Evolutionary conservation across 352 stramenopile genomes (phyloP), one percentile per base, ranked within the genome.

Genomic region (Pythium scleroteichum): DNA sequence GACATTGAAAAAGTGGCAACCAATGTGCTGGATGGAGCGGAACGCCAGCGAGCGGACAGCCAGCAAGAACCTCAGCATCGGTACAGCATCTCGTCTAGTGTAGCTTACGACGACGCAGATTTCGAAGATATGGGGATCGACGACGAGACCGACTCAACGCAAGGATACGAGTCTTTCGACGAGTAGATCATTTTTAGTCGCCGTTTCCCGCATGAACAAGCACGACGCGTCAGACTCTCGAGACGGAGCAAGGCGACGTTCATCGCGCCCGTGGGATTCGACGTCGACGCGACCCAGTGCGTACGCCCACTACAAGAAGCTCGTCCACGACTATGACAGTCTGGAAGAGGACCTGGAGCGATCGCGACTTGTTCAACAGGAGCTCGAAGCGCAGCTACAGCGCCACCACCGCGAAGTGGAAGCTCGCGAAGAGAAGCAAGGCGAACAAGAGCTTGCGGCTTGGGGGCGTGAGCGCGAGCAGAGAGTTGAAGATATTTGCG

Each of bases 281-380:
- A 40, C 40, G 6, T 13, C 42, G 26, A 35, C 32, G 19, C 42
- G 51, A 16, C 54, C 64, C 0, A 86, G 64, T 53, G 70, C 75
- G 3, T 87, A 84, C 54, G 66, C 66, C 32, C 69, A 85, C 52
- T 87, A 86, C 50, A 75, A 80, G 50, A 83, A 83, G 38, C 72
- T 85, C 9, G 58, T 75, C 19, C 73, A 72, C 10, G 75, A 85
- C 33, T 85, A 77, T 32, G 62, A 79, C 44, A 50, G 51, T 3
- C 59, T 88, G 0, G 76, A 88, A 17, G 59, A 67, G 4, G 76
- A 83, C 19, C 59, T 88, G 24, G 62, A 79, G 46, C 63, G 52
- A 41, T 64, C 68, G 19, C 38, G 62, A 40, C 46, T 53, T 14
- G 39, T 57, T 13, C 69, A 77, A 61, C 42, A 53, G 13, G 52